Percentiles rank a stretch among this genome's conserved stretches.
These are phyloP conservation scores for Penicillium sp. DNA, from an alignment of 2,329 filamentous ascomycete species.

Conservation along the genomic window DNA sequence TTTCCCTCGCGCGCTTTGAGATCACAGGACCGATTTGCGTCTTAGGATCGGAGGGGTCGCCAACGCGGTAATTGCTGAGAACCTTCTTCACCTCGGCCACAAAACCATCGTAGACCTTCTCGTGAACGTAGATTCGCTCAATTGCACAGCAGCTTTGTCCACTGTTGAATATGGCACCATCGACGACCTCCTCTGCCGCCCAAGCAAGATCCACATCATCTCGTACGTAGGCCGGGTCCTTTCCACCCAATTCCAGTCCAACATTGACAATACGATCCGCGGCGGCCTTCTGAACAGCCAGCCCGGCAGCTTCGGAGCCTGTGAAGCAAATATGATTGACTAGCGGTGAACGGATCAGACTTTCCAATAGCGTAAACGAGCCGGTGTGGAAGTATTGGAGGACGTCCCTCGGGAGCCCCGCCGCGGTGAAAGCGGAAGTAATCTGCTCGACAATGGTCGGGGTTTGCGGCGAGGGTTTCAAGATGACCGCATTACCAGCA, in stretches of 20 bases:
- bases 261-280: conserved; percentile 78
- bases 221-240: conserved; percentile 76
- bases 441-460: conserved; percentile 86
- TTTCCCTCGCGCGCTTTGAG: conserved; percentile 68
- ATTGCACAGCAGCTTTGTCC: conserved; percentile 96
- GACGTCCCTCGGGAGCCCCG: conserved; percentile 75
- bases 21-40: conserved; percentile 87
- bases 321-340: conserved; percentile 87
- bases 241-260: conserved; percentile 53
- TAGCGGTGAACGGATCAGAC: conserved; percentile 68
- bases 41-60: conserved; percentile 72
- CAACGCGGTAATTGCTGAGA: conserved; percentile 72
- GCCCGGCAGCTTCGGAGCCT: conserved; percentile 79
- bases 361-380: conserved; percentile 67
- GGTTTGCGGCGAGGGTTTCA: conserved; percentile 93
- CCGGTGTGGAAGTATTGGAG: conserved; percentile 91
- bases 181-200: conserved; percentile 91
- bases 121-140: conserved; percentile 85
- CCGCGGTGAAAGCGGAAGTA: conserved; percentile 66
- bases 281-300: conserved; percentile 79
- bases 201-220: conserved; percentile 80
- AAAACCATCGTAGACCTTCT: conserved; percentile 76
- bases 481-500: conserved; percentile 80
- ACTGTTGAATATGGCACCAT: conserved; percentile 95
- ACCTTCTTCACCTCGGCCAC: conserved; percentile 73